Percentiles rank a stretch among this genome's conserved stretches.
Evolutionary conservation across 1,139 yeast genomes (phyloP).

Genomic region (Candida buenavistaensis): DNA sequence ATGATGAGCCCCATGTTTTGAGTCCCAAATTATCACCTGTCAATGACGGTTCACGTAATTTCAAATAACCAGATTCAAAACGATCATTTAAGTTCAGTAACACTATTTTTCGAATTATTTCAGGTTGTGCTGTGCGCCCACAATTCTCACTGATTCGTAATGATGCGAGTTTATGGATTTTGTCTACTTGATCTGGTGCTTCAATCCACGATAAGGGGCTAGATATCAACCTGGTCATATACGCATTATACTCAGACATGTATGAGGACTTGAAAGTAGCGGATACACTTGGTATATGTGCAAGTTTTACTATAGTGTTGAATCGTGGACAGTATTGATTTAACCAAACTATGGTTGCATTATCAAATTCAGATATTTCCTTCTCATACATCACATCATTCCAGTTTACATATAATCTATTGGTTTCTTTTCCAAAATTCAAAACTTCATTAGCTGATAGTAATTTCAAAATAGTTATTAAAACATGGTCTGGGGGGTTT

Average conservation of each 20-base stretch:
- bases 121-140: conserved; percentile 85
- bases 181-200: conserved; percentile 33
- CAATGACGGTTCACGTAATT: conserved; percentile 69
- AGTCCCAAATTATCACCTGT: conserved; percentile 86
- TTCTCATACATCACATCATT: conserved; percentile 14
- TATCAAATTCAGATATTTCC: conserved; percentile 16
- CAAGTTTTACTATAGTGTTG: conserved; percentile 22
- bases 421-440: conserved; percentile 49
- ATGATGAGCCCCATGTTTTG: conserved; percentile 95
- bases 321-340: conserved; percentile 32
- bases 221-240: conserved; percentile 67
- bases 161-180: conserved; percentile 57
- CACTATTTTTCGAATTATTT: conserved; percentile 51
- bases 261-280: conserved; percentile 21
- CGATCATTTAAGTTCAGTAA: conserved; percentile 30
- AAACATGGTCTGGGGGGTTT: conserved; percentile 50
- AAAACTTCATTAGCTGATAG: conserved; percentile 52
- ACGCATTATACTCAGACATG: conserved; percentile 42
- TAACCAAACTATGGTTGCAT: conserved; percentile 44
- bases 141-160: conserved; percentile 75
- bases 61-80: conserved; percentile 41
- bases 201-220: conserved; percentile 55
- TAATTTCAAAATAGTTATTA: conserved; percentile 47
- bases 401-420: conserved; percentile 8
- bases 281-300: conserved; percentile 28